phyloP scores from a whole-genome alignment of 2,329 filamentous ascomycete genomes.

The Fusarium newnesense region DNA sequence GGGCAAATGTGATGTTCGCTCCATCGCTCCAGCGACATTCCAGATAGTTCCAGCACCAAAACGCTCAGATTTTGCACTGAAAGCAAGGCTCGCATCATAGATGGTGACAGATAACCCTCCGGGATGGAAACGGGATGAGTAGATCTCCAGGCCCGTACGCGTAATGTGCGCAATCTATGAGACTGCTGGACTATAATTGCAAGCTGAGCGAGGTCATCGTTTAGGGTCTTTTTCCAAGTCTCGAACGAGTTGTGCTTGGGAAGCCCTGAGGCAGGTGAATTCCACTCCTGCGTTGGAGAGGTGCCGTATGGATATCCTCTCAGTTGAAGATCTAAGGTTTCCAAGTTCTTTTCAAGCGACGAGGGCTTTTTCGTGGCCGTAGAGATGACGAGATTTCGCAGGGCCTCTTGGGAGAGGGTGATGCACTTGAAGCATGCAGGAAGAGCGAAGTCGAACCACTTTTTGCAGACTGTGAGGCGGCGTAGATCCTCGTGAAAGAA shows the following conservation, averaged over 20 bases:
- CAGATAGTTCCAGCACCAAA: not conserved
- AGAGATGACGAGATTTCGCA: not conserved
- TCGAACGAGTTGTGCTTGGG: not conserved
- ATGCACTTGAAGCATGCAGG: not conserved
- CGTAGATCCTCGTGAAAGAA: slow-evolving; percentile 31
- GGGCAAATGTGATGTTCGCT: not conserved
- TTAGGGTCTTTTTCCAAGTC: not conserved
- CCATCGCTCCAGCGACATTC: rapidly evolving
- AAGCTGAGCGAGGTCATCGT: not conserved
- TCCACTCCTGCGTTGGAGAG: not conserved
- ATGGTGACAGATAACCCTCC: not conserved
- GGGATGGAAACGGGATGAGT: not conserved
- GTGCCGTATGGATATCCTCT: not conserved
- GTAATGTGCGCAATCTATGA: not conserved
- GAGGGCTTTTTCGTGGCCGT: not conserved
- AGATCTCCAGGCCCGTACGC: not conserved
- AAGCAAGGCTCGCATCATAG: not conserved
- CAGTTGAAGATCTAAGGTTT: not conserved
- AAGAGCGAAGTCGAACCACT: slow-evolving; percentile 34
- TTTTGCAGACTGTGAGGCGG: slow-evolving; percentile 34
- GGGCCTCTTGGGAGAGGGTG: not conserved
- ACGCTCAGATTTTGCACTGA: not conserved
- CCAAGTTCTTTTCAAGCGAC: not conserved
- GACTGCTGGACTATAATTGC: not conserved
- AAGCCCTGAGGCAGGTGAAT: not conserved